Base-by-base conservation (phyloP, 2,329 filamentous ascomycete species). In the Phialophora expanda region DNA sequence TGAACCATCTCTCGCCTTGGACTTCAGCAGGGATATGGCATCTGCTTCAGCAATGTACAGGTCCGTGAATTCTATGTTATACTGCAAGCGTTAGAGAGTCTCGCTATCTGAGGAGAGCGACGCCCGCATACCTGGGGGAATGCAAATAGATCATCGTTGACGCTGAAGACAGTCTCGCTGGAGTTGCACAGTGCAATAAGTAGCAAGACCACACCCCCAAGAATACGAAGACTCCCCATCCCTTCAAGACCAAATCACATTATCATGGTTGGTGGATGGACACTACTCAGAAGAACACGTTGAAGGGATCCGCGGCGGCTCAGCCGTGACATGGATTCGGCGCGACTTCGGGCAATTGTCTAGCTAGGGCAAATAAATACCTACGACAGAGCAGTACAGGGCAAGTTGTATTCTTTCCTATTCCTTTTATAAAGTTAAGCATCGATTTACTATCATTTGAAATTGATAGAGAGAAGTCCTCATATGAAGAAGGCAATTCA, bases 141-240 rank as follows among this genome's bases (percentile, higher is more conserved):
- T 20, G 92, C 92, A 64, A 96, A 84, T 59, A 97, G 78, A 76
- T 97, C 93, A 75, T 96, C 92, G 74, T 95, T 89, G 64, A 96
- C 90, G 79, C 89, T 96, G 81, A 97, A 97, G 22, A 83, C 79
- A 71, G 84, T 84, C 73, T 85, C 84, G 72, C 78, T 85, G 55
- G 83, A 85, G 17, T 56, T n/a, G 50, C 63, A 68, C 1, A 53
- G 51, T 20, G 53, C 53, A 55, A 20, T 1, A n/a, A 32, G 22
- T 20, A 55, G 53, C 24, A 55, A 11, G 1, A 55, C 4, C n/a
- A 55, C 24, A 28, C 28, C 17, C 53, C 53, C 24, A 55, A 55
- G 28, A 11, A 28, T 4, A 20, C 17, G 53, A 24, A 32, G 28
- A 55, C 53, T 55, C 53, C 53, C 28, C 53, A 55, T 55, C 12